phyloP scores from a whole-genome alignment of 1,284 basidiomycete genomes.

The Moesziomyces parantarcticus region DNA sequence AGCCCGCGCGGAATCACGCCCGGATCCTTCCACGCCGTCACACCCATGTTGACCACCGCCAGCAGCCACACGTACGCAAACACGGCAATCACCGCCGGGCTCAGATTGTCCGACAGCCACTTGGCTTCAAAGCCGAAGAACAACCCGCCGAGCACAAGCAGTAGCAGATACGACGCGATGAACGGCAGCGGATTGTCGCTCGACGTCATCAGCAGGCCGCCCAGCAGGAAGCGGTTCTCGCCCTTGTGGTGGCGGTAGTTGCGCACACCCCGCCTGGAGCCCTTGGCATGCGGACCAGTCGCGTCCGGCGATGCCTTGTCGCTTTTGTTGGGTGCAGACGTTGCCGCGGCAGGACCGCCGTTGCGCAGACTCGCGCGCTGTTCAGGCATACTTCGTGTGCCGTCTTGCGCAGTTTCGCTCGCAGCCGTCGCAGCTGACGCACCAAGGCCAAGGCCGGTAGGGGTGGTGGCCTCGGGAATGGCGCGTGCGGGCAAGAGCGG shows the following conservation, averaged over 20 bases:
- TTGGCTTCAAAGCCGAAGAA: slow-evolving; percentile 61
- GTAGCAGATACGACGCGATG: slow-evolving; percentile 36
- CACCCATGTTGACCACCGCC: slow-evolving; percentile 55
- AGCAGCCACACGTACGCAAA: slow-evolving; percentile 57
- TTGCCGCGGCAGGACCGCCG: too few species aligned
- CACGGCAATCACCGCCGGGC: slow-evolving; percentile 53
- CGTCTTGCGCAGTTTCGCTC: too few species aligned
- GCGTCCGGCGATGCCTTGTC: neutral
- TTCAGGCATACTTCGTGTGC: too few species aligned
- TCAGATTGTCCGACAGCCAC: slow-evolving; percentile 52
- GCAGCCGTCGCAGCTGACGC: neutral
- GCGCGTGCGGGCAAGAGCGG: slow-evolving; percentile 27
- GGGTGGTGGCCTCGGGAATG: slow-evolving; percentile 3
- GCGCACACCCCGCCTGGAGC: slow-evolving; percentile 28
- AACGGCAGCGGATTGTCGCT: slow-evolving; percentile 59
- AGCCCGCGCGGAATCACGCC: slow-evolving; percentile 64
- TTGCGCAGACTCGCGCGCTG: too few species aligned
- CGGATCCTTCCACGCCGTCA: slow-evolving; percentile 63
- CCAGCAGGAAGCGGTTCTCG: slow-evolving; percentile 55
- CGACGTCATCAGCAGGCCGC: slow-evolving; percentile 56
- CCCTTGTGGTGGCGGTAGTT: slow-evolving; percentile 49
- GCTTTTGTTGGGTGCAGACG: too few species aligned
- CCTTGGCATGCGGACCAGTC: neutral
- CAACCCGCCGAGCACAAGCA: slow-evolving; percentile 54
- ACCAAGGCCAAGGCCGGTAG: neutral